A percentile compares a stretch with the other conserved stretches of the same genome.
These are phyloP conservation scores for Elsinoe fawcettii DNA, from an alignment of 2,329 filamentous ascomycete species.

Conservation along the genomic window DNA sequence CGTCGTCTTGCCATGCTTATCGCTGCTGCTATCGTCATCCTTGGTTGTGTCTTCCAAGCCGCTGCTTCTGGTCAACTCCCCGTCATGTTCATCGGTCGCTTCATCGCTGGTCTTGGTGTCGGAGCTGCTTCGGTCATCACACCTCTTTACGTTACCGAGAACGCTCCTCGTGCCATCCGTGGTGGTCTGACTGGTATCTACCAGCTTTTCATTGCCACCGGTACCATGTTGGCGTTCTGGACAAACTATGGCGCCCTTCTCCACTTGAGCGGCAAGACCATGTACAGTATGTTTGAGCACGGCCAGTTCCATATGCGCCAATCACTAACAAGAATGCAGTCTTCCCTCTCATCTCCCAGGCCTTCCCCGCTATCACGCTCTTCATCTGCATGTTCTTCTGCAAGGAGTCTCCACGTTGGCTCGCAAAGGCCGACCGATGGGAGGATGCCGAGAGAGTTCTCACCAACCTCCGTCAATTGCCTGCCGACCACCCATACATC, in stretches of 20 bases:
- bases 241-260: conserved; percentile 47
- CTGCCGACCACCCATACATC: conserved; percentile 51
- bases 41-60: conserved; percentile 59
- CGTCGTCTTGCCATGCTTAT: conserved; percentile 49
- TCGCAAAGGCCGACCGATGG: conserved; percentile 61
- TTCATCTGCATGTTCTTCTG: conserved; percentile 55
- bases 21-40: conserved; percentile 49
- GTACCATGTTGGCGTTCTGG: conserved; percentile 47
- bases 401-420: conserved; percentile 57
- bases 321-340: conserved; percentile 25
- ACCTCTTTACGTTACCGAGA: conserved; percentile 53
- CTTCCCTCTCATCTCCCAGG: conserved; percentile 58
- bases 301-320: background rate
- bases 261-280: conserved; percentile 40
- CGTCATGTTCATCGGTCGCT: conserved; percentile 59
- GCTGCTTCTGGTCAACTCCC: conserved; percentile 52
- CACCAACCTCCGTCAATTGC: conserved; percentile 48
- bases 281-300: conserved; percentile 33
- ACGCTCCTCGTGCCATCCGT: conserved; percentile 51
- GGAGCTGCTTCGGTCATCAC: conserved; percentile 50
- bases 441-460: conserved; percentile 54
- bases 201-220: conserved; percentile 50
- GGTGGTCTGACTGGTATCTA: conserved; percentile 54
- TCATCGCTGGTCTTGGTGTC: conserved; percentile 48
- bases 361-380: conserved; percentile 54